Evolutionary conservation across 2,329 filamentous ascomycete genomes (phyloP), one percentile per base, ranked within the genome.

Genomic region (Fusarium fracticaudum): DNA sequence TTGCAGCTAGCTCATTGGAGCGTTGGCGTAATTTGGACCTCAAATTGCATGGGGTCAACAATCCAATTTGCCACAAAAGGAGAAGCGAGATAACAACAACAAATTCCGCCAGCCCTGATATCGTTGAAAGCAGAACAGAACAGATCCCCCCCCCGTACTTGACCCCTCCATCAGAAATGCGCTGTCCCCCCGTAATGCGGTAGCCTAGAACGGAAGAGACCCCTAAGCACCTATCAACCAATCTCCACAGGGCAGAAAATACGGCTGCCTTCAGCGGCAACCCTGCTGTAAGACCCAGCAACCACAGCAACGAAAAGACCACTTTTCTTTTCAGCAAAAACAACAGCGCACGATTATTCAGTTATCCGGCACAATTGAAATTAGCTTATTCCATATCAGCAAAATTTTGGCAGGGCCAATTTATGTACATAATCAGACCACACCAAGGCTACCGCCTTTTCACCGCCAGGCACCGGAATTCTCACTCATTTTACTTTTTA

Each of bases 401-500:
- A 58, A 65, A 37, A 37, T 5, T 37, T 47, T 43, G 22, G 67
- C 43, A 43, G 37, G 37, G 37, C 37, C 44, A 71, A 55, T 67
- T 66, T 66, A 66, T 48, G 50, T 69, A 55, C 48, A 35, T 61
- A 70, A 70, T 70, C 71, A 72, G 71, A 59, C 71, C 71, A 70
- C 38, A 41, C 48, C 38, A 33, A 69, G 67, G 62, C 71, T 70
- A 69, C 66, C 64, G 66, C 69, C 50, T 71, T 70, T 71, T 72
- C 59, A 44, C 57, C 51, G 35, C 59, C 63, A 73, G 71, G 71
- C 71, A 74, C 71, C 71, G 51, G 71, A 67, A 73, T 74, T 71
- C 67, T 62, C 57, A 37, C 51, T 71, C 57, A 69, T 69, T 69
- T 69, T 69, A 63, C 29, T 55, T 57, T 69, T 73, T 64, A 73